These are phyloP conservation scores for Penicillium lividum DNA, from an alignment of 495 filamentous ascomycete genomes.

Conservation along the genomic window DNA sequence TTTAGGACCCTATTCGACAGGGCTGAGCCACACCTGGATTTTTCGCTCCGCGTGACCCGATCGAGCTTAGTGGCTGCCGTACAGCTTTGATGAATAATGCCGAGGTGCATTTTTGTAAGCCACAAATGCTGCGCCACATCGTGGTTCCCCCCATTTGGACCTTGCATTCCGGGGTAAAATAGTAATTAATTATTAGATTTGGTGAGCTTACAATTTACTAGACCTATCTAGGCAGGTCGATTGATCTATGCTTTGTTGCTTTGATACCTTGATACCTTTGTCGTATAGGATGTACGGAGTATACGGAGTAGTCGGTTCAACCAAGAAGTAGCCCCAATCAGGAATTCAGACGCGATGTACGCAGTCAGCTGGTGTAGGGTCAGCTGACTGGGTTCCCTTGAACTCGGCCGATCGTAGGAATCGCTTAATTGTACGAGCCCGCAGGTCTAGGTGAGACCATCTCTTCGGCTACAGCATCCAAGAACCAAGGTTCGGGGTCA, in stretches of 20 bases:
- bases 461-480: neutral
- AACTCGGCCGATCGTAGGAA: neutral
- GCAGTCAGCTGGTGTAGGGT: constrained; percentile 1
- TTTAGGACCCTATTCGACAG: constrained; percentile 20
- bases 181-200: neutral
- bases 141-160: constrained; percentile 3
- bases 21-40: constrained; percentile 30
- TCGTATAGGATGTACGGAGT: neutral
- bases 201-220: neutral
- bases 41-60: constrained; percentile 15
- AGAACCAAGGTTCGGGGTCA: constrained; percentile 4
- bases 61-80: constrained; percentile 3
- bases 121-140: constrained; percentile 15
- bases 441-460: neutral
- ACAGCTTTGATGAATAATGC: neutral
- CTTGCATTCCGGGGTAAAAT: constrained; percentile 14
- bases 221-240: constrained; percentile 3
- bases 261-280: neutral
- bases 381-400: neutral
- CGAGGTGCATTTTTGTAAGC: constrained; percentile 1
- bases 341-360: neutral
- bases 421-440: no score
- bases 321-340: neutral
- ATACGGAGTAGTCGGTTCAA: neutral
- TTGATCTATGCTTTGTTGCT: neutral